Base-by-base conservation (phyloP, 805 yeast genomes). In the Candida golubevii region DNA sequence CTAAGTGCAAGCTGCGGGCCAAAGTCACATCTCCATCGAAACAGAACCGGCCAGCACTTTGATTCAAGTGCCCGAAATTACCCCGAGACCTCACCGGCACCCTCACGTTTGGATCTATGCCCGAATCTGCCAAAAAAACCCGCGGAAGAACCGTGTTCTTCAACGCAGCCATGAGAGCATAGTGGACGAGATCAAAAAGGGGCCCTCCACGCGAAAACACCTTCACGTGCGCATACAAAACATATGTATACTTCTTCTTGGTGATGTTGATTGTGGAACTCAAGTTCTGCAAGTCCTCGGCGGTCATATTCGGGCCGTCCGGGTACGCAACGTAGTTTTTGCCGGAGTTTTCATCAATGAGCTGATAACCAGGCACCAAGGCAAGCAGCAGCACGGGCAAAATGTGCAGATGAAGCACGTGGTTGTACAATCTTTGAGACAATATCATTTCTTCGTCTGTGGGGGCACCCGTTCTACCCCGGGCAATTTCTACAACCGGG, bases 171-270 rank as follows among this genome's bases (percentile, higher is more conserved):
- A 85, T 57, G 23, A 88, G 62, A 3, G 90, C 78, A 15, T 75
- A 78, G 80, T 89, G 84, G 38, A 86, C 83, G 9, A 83, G 63
- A 56, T 89, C 97, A 55, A 81, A 82, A 26, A 85, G 66, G 2
- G 97, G 95, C 0, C 96, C 96, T 1, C 87, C 73, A 46, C 93
- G 77, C 39, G 91, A 82, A 53, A 86, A 82, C 0, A 89, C 88
- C 53, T 83, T 82, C 34, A 88, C 71, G 53, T 80, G 80, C 4
- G 91, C 90, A 57, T 80, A 80, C 29, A 90, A 62, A 3, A 84
- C 86, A 54, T 56, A 69, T 36, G 63, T 55, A 50, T 60, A 66
- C n/a, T 48, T 38, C 46, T 59, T 58, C 32, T 43, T 49, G 27
- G 54, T 38, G 33, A 52, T 47, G 44, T 55, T 57, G 37, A 59